These are phyloP conservation scores for Phlyctochytrium planicorne DNA, from an alignment of 192 early-diverging fungal genomes.

Conservation along the genomic window DNA sequence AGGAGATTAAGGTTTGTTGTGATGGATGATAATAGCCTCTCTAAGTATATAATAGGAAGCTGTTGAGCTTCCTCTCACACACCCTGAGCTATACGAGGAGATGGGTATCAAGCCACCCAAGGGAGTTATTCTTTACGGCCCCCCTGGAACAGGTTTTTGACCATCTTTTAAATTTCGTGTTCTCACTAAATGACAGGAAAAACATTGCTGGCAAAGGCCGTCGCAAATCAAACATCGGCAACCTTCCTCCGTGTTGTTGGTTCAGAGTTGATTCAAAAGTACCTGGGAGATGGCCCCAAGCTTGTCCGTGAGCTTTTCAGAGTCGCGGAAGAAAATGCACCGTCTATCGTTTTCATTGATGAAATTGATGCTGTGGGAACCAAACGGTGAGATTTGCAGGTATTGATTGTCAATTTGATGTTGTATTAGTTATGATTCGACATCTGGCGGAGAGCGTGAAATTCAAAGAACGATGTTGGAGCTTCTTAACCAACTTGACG, in stretches of 20 bases:
- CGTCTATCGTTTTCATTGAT: constrained; percentile 97
- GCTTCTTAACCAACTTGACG: constrained; percentile 98
- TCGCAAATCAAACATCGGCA: constrained; percentile 96
- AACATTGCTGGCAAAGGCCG: constrained; percentile 98
- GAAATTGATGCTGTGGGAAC: constrained; percentile 99
- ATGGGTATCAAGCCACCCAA: constrained; percentile 99
- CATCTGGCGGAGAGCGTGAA: constrained; percentile 97
- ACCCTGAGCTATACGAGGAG: constrained; percentile 96
- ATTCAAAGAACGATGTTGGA: constrained; percentile 97
- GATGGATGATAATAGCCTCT: no score
- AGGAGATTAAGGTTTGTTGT: constrained; percentile 83
- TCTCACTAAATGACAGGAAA: constrained; percentile 59
- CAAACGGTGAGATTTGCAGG: constrained; percentile 56
- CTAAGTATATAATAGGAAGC: constrained; percentile 91
- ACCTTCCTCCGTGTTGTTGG: constrained; percentile 96
- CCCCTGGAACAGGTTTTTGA: constrained; percentile 76
- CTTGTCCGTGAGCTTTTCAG: constrained; percentile 98
- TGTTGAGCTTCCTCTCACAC: constrained; percentile 95
- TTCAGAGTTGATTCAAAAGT: constrained; percentile 99
- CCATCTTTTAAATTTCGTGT: constrained; percentile 1
- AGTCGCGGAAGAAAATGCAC: constrained; percentile 94
- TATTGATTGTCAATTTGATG: neutral
- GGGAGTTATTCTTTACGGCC: constrained; percentile 98
- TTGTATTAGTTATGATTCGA: constrained; percentile 81
- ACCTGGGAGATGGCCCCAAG: constrained; percentile 94